Evolutionary conservation across 768 basidiomycete species (phyloP).

Genomic region (Leccinum longicurvipes): DNA sequence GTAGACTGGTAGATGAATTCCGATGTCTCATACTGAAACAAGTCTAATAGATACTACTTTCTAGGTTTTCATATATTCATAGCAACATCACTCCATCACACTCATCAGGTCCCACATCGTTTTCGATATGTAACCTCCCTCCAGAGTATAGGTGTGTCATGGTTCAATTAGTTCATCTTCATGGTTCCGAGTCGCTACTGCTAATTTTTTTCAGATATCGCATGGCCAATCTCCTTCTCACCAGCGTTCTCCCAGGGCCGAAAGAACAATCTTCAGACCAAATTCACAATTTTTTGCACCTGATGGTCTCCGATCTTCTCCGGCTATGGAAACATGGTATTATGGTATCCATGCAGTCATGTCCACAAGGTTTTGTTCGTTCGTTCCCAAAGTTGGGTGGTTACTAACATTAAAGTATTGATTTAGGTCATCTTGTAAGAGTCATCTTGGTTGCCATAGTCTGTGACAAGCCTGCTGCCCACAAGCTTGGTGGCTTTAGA

Average conservation of each 20-base stretch:
- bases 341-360: not conserved
- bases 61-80: not conserved
- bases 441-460: not conserved
- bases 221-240: not conserved
- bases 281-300: not conserved
- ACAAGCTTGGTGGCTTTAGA: not conserved
- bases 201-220: not conserved
- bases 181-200: not conserved
- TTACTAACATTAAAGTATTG: too few relatives aligned
- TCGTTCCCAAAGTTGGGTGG: too few relatives aligned
- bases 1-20: not conserved
- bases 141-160: not conserved
- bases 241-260: not conserved
- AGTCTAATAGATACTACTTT: too few relatives aligned
- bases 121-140: not conserved
- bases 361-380: not conserved
- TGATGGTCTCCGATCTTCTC: not conserved
- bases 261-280: not conserved
- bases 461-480: not conserved
- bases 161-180: not conserved
- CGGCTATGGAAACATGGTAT: not conserved
- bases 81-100: not conserved
- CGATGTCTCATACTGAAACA: not conserved
- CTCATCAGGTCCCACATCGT: not conserved
- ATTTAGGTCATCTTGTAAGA: not conserved